Base-by-base conservation (phyloP, 2,329 filamentous ascomycete genomes). In the Sporothrix curviconia region DNA sequence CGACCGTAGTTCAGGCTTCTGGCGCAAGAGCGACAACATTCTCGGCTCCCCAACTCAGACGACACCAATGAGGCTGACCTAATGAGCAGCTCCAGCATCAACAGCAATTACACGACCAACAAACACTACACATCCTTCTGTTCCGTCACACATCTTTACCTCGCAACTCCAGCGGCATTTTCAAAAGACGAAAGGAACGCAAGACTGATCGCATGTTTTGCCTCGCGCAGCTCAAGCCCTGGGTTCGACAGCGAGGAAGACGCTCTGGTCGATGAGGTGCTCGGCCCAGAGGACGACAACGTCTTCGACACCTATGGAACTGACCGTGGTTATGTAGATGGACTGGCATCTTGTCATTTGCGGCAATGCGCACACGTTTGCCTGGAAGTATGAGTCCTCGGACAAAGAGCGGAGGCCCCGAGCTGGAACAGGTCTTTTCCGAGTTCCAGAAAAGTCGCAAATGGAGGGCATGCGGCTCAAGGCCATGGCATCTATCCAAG, bases 1-100 rank as follows among this genome's bases (percentile, higher is more conserved):
- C 65, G 75, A 77, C 63, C 75, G 77, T 67, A 81, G 76, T 69
- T 80, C 74, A 65, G 79, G 80, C 62, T 83, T 85, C 68, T 85
- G 86, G 78, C 78, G 79, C 64, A 72, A 74, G 61, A 73, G 76
- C 60, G 79, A 83, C 65, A 79, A 84, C 64, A 71, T 76, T 9
- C 72, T 81, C 42, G 78, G 75, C 59, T 70, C 76, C 63, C 56
- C 60, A 7, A 28, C 56, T 4, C 37, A 49, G 47, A 56, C 43
- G 14, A 15, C 36, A 9, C 59, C 44, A 4, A 59, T n/a, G 25
- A 40, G 32, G 7, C 17, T 32, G 32, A 17, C 22, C 7, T 9
- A n/a, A 28, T 12, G 51, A 55, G 11, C 53, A 47, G 24, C 32
- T n/a, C 5, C 34, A 55, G 22, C 32, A 28, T 8, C 52, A 46